phyloP scores from a whole-genome alignment of 2,329 filamentous ascomycete species.

The Penicillium nordicum region DNA sequence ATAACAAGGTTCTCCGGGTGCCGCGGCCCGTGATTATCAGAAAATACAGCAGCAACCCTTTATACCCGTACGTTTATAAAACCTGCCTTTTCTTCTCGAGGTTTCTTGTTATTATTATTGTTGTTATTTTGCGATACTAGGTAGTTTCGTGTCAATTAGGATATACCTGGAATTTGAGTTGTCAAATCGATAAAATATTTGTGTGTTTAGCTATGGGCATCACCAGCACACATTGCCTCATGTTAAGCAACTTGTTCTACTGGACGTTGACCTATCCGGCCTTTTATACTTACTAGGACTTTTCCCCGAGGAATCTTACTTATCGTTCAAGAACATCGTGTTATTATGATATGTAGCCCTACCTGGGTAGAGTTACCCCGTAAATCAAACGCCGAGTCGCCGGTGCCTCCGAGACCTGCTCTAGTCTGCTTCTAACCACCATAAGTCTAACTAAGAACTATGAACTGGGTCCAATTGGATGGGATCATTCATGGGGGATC shows the following conservation, averaged over 20 bases:
- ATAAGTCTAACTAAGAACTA: not conserved
- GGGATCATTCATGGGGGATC: not conserved
- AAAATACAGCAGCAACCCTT: not conserved
- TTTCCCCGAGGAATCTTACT: not conserved
- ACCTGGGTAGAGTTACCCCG: not conserved
- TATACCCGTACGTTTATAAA: not conserved
- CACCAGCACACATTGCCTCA: not conserved
- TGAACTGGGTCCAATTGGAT: not conserved
- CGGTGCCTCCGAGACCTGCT: not conserved
- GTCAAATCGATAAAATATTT: not conserved
- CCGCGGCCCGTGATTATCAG: conserved; percentile 13
- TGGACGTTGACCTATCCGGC: not conserved
- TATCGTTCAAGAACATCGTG: not conserved
- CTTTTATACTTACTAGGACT: not conserved
- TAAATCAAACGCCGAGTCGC: not conserved
- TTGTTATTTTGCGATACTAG: not conserved
- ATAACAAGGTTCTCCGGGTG: conserved; percentile 17
- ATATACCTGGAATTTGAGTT: not conserved
- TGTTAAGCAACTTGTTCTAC: not conserved
- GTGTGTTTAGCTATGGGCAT: not conserved
- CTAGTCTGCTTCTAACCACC: not conserved
- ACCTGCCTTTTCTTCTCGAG: not conserved
- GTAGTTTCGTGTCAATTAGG: not conserved
- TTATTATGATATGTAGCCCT: not conserved
- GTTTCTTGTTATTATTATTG: not conserved